Evolutionary conservation across 2,329 filamentous ascomycete species (phyloP).

Genomic region (Epichloe sylvatica): DNA sequence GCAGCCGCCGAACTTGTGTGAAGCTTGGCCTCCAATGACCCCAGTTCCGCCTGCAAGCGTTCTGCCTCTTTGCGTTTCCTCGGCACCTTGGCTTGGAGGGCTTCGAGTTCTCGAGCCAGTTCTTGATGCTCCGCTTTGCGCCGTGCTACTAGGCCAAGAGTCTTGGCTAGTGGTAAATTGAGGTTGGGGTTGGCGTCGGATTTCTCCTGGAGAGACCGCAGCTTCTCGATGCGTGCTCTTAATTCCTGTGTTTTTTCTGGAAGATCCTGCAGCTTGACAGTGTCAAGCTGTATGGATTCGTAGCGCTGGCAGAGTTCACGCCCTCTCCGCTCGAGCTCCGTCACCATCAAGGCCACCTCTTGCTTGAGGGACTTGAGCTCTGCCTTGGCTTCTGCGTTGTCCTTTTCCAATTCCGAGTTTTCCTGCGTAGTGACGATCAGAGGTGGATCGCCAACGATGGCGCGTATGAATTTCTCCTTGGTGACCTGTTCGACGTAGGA

Average conservation of each 20-base stretch:
- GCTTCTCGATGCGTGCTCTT: conserved; percentile 31
- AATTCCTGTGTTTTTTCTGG: conserved; percentile 35
- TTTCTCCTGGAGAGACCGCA: conserved; percentile 27
- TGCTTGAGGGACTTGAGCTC: conserved; percentile 67
- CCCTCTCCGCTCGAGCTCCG: conserved; percentile 53
- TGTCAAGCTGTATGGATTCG: conserved; percentile 35
- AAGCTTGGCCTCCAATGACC: conserved; percentile 52
- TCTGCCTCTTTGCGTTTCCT: conserved; percentile 55
- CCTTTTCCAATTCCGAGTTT: conserved; percentile 60
- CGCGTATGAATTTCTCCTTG: conserved; percentile 92
- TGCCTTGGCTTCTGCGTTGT: conserved; percentile 57
- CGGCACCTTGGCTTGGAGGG: conserved; percentile 46
- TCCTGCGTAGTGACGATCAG: conserved; percentile 71
- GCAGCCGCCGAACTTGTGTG: conserved; percentile 52
- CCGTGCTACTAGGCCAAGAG: conserved; percentile 36
- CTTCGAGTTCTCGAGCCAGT: conserved; percentile 49
- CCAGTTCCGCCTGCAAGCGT: conserved; percentile 51
- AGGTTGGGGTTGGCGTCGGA: conserved; percentile 28
- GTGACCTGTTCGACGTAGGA: conserved; percentile 97
- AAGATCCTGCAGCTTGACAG: conserved; percentile 33
- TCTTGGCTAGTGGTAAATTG: conserved; percentile 44
- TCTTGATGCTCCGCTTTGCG: conserved; percentile 38
- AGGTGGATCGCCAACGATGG: conserved; percentile 82
- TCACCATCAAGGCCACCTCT: conserved; percentile 60
- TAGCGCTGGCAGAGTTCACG: conserved; percentile 42